Base-by-base conservation (phyloP, 257 asterid genomes). In the Solanum dulcamara region DNA sequence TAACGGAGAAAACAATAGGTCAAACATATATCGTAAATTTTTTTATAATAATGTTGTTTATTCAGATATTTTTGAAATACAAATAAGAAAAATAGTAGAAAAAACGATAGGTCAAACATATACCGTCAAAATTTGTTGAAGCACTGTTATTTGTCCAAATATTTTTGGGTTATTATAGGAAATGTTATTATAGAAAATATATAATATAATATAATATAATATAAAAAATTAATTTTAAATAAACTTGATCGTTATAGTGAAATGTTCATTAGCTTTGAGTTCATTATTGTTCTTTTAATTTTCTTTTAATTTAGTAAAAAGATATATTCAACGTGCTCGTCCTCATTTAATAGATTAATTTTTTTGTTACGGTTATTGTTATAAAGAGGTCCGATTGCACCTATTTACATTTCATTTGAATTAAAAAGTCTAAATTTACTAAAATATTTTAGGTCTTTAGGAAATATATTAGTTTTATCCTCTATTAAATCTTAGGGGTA, bases 101-200 rank as follows among this genome's bases (percentile, higher is more conserved):
- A 32, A 67, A 67, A 32, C 0, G 12, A 32, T 66, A 5, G 1
- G 74, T 74, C 81, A 74, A 42, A 42, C 3, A n/a, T 40, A 38
- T 38, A 28, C 1, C 0, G 24, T 32, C 7, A 64, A 62, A 64
- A 4, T 0, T 14, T 7, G 32, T 32, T 66, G 32, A 17, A 17
- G 17, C 10, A 67, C 1, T 1, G 0, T 67, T 33, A 0, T 14
- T 53, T 17, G 2, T 32, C 0, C 2, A 0, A 14, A 32, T 17
- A 32, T 0, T 32, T 67, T 0, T 67, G 3, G 0, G 3, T 33
- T 67, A 67, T 33, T 3, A 14, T 66, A 30, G 11, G 2, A 66
- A 66, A 7, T 0, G 6, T 33, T 30, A 5, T 6, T 1, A 66
- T 30, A 32, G 2, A 30, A 0, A 30, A 0, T 7, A 15, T 15